Base-by-base conservation (phyloP, 2,329 filamentous ascomycete genomes). In the Hypomyces rosellus region DNA sequence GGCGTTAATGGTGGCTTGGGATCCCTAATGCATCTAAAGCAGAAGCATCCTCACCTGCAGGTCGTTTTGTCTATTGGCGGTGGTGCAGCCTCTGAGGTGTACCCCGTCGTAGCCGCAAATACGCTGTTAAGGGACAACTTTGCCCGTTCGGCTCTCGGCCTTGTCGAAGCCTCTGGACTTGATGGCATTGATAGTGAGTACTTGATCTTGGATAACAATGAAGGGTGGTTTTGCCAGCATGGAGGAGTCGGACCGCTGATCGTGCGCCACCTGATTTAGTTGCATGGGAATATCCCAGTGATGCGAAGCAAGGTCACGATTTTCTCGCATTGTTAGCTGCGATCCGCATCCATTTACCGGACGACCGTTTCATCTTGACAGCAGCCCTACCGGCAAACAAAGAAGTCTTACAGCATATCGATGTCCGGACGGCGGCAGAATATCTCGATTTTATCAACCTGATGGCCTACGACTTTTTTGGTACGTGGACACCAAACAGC, bases 61-160 rank as follows among this genome's bases (percentile, higher is more conserved):
- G 79, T 90, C n/a, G 75, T 92, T 13, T 70, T 93, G 22, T 92
- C 88, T 2, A 77, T 93, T 53, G 88, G 88, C 15, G 88, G 88
- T 5, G 80, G 77, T 20, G 69, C 64, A 33, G 85, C 85, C 5
- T 81, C 80, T 54, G 77, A 84, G 55, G 75, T 81, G 46, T 92
- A 89, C 59, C 80, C 86, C 5, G 64, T 73, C 16, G 84, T 90
- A 42, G 86, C 88, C 18, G 74, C 76, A 39, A 80, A 76, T 63
- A 74, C 79, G 22, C 64, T 77, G 11, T 68, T 77, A 4, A 74
- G 86, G 50, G 81, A 88, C 59, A 85, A 78, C 58, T 91, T 93
- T 73, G 86, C 81, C 15, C 74, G 77, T 50, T 85, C 84, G 8
- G 85, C 85, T 11, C 74, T 77, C 53, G 78, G 75, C 3, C 69